These are phyloP conservation scores for Ogataea angusta DNA, from an alignment of 805 yeast species.

Conservation along the genomic window DNA sequence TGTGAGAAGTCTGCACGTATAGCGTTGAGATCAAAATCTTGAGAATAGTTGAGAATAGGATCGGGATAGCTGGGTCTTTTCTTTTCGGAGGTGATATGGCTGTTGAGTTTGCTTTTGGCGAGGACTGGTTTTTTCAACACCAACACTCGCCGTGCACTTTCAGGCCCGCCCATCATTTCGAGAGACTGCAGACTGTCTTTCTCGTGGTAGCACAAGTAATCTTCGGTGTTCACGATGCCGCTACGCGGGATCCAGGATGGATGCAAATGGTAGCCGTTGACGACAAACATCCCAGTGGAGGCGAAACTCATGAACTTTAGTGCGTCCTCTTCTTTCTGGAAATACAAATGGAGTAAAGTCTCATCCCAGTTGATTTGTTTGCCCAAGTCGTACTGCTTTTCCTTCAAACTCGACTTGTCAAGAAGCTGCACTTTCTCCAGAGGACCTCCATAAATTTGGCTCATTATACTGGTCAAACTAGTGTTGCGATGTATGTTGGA, in stretches of 20 bases:
- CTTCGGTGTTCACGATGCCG: constrained; percentile 6
- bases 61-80: constrained; percentile 38
- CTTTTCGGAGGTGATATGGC: constrained; percentile 15
- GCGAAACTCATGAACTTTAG: constrained; percentile 49
- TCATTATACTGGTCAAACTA: constrained; percentile 48
- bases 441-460: constrained; percentile 68
- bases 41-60: constrained; percentile 39
- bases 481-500: constrained; percentile 30
- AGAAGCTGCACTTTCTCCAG: constrained; percentile 46
- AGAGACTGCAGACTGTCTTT: constrained; percentile 6
- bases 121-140: constrained; percentile 41
- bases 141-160: constrained; percentile 53
- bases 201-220: constrained; percentile 11
- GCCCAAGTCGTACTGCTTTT: constrained; percentile 9
- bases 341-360: constrained; percentile 44
- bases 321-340: constrained; percentile 54
- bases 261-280: constrained; percentile 52
- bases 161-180: constrained; percentile 36
- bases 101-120: constrained; percentile 21
- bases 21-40: constrained; percentile 43
- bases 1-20: constrained; percentile 47
- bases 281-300: constrained; percentile 48
- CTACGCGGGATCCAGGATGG: constrained; percentile 43
- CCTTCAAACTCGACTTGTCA: constrained; percentile 18
- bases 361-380: constrained; percentile 26